Evolutionary conservation across 345 rosid genomes (phyloP), one percentile per base, ranked within the genome.

Genomic region (Acer saccharum): DNA sequence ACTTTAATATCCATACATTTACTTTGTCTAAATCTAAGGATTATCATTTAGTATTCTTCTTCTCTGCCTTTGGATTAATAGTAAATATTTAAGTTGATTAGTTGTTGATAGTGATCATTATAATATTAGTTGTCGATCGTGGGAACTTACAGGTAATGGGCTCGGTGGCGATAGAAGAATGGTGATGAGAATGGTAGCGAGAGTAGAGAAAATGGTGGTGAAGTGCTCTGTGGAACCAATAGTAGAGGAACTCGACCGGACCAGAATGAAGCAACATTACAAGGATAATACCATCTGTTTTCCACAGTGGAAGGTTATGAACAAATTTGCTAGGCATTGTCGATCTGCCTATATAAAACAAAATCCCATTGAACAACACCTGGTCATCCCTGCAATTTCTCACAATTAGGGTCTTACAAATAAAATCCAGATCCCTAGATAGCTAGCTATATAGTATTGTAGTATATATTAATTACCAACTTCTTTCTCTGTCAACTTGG

Each of bases 181-280:
- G 90, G 72, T 88, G 93, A 52, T 90, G 93, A 18, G 93, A 90
- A 52, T 88, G 91, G 55, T 90, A 90, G 41, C 90, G 88, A 27
- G 91, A 81, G 79, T 90, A 88, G 52, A 88, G 61, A 65, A 70
- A 88, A 64, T 89, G 93, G 70, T 88, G 91, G 76, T 89, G 92
- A 14, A 89, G 61, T 6, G 87, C 89, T 44, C 89, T 76, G 77
- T 89, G 92, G 2, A 89, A 35, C 93, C 90, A 89, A 58, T 86
- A 88, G 69, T 88, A 88, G 4, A 89, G 79, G 50, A 88, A 90
- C 80, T 90, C 93, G 5, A 88, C 89, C 0, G 88, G 91, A 3
- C 87, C 88, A 2, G 66, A 60, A 60, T 88, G 93, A 3, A 88
- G 67, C 27, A 88, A 44, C 9, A 73, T 17, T 14, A 83, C 81